Conservation (phyloP, 352 stramenopile genomes). For the Globisporangium middletonii region DNA sequence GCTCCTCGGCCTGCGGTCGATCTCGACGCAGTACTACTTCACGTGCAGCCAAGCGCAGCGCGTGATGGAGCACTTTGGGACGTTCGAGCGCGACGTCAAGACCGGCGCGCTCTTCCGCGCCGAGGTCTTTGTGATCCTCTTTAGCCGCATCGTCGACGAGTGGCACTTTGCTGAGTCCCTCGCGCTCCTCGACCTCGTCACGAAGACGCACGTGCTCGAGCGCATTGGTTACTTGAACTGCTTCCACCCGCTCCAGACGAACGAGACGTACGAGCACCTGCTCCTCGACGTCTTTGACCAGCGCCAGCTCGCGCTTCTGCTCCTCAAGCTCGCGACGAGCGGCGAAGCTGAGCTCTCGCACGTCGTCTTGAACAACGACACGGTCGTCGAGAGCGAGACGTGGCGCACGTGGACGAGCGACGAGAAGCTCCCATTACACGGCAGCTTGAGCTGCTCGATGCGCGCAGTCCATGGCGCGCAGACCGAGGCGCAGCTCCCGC, state of each 20-base stretch:
- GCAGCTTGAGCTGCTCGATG: constrained; percentile 43
- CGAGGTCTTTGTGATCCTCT: constrained; percentile 70
- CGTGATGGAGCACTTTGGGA: constrained; percentile 76
- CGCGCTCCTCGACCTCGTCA: constrained; percentile 54
- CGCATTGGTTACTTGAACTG: constrained; percentile 54
- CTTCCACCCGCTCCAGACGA: constrained; percentile 55
- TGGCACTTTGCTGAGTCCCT: constrained; percentile 62
- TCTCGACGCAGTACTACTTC: constrained; percentile 71
- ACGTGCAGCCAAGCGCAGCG: constrained; percentile 60
- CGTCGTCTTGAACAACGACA: constrained; percentile 38
- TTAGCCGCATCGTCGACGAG: constrained; percentile 60
- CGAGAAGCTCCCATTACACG: constrained; percentile 43
- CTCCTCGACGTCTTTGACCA: constrained; percentile 46
- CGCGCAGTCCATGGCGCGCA: constrained; percentile 29
- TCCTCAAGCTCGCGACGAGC: constrained; percentile 40
- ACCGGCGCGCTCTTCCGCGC: constrained; percentile 49
- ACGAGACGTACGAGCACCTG: constrained; percentile 44
- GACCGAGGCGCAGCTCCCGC: constrained; percentile 42
- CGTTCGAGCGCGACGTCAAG: constrained; percentile 52
- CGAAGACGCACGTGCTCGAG: constrained; percentile 60
- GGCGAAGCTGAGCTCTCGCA: constrained; percentile 45
- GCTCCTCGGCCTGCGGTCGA: constrained; percentile 55
- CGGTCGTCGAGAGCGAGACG: constrained; percentile 28
- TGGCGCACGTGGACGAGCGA: constrained; percentile 54
- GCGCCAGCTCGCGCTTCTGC: constrained; percentile 43